Evolutionary conservation across 108 stramenopile genomes (phyloP).

Genomic region (Fragilariopsis cylindrus): DNA sequence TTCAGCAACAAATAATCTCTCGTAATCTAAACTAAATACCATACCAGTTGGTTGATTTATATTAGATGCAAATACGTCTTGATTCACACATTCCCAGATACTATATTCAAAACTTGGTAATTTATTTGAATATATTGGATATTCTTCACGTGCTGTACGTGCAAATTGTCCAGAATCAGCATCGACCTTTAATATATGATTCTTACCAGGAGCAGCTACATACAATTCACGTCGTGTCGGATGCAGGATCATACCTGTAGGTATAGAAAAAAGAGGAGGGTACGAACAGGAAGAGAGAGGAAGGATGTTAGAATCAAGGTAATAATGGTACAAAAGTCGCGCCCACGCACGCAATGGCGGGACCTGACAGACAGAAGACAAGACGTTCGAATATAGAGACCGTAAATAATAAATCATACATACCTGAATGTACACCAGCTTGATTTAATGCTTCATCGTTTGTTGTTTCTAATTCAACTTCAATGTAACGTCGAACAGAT

Average conservation of each 20-base stretch:
- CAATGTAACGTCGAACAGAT: slow-evolving; percentile 41
- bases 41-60: slow-evolving; percentile 41
- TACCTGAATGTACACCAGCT: slow-evolving; percentile 14
- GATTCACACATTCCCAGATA: slow-evolving; percentile 50
- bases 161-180: slow-evolving; percentile 43
- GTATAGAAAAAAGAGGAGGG: background rate
- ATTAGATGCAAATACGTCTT: slow-evolving; percentile 27
- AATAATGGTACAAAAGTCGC: too few species aligned
- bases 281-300: background rate
- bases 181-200: slow-evolving; percentile 31
- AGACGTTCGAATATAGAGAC: too few species aligned
- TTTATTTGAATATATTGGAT: slow-evolving; percentile 42
- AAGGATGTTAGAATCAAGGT: too few species aligned
- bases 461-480: slow-evolving; percentile 33
- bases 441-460: slow-evolving; percentile 1
- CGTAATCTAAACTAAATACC: slow-evolving; percentile 36
- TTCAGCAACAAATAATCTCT: slow-evolving; percentile 43
- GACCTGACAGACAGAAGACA: too few species aligned
- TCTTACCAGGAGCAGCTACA: slow-evolving; percentile 35
- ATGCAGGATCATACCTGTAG: slow-evolving; percentile 52
- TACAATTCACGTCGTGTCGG: slow-evolving; percentile 40
- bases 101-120: slow-evolving; percentile 51
- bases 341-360: too few species aligned
- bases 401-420: too few species aligned
- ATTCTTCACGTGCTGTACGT: slow-evolving; percentile 51